Conservation (phyloP, 345 rosid species). For the Pelargonium nanum region DNA sequence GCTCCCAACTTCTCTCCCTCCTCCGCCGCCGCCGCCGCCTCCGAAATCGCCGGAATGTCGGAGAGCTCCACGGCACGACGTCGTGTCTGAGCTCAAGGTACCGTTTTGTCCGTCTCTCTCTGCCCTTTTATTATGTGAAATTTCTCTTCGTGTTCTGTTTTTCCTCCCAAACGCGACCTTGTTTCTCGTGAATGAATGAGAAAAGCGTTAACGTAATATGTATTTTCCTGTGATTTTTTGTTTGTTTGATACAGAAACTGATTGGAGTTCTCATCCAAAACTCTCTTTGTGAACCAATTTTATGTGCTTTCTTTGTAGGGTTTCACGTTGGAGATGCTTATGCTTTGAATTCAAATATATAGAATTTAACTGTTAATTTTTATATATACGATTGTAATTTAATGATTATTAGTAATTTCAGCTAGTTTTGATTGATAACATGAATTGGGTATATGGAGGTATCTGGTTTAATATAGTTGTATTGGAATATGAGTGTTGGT, state of each 20-base stretch:
- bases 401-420: too few relatives aligned
- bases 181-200: neutral
- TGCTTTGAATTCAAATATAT: neutral
- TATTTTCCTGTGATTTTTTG: neutral
- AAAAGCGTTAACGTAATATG: neutral
- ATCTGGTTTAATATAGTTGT: too few relatives aligned
- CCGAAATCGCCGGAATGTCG: neutral
- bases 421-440: neutral
- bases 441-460: neutral
- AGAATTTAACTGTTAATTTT: neutral
- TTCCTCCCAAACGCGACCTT: neutral
- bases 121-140: neutral
- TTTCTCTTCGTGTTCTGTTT: neutral
- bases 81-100: neutral
- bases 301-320: neutral
- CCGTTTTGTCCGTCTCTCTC: neutral
- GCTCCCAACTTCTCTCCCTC: neutral
- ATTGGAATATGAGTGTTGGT: too few relatives aligned
- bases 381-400: too few relatives aligned
- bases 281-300: neutral
- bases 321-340: too few relatives aligned
- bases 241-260: neutral
- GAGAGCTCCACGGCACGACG: neutral
- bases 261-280: neutral
- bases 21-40: neutral